Conservation (phyloP, 1,139 yeast genomes). For the Blastobotrys aristatus region DNA sequence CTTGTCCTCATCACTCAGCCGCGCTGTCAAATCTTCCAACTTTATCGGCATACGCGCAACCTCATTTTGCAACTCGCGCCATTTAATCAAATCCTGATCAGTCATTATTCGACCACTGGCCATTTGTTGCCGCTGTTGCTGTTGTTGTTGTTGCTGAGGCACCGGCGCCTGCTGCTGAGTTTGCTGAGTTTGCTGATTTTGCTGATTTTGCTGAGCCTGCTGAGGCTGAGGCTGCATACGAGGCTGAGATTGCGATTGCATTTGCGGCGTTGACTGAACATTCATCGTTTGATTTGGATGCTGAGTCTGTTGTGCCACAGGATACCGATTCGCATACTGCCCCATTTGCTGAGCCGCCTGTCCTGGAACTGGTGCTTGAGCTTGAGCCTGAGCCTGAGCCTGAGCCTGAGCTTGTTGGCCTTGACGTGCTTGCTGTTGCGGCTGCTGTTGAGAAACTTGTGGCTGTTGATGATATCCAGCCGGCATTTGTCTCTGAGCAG, state of each 20-base stretch:
- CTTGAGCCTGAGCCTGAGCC: too few relatives aligned
- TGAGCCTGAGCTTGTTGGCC: constrained; percentile 9
- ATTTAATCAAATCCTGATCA: constrained; percentile 48
- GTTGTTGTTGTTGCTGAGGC: constrained; percentile 22
- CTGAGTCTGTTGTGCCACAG: constrained; percentile 1
- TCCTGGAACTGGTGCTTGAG: too few relatives aligned
- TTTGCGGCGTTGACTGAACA: constrained; percentile 11
- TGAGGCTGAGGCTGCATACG: constrained; percentile 14
- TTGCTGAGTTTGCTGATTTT: constrained; percentile 12
- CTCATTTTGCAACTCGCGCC: constrained; percentile 62
- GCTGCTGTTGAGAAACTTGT: constrained; percentile 21
- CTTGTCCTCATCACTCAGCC: constrained; percentile 60
- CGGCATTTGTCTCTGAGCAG: constrained; percentile 3
- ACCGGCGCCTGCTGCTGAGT: constrained; percentile 13
- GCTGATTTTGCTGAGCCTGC: constrained; percentile 16
- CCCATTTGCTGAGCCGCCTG: constrained; percentile 9
- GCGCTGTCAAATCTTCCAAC: constrained; percentile 58
- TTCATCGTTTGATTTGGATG: not conserved
- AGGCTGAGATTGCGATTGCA: constrained; percentile 14
- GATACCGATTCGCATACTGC: not conserved
- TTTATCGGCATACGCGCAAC: constrained; percentile 63
- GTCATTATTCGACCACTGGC: constrained; percentile 19
- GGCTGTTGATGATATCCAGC: constrained; percentile 20
- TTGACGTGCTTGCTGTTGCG: constrained; percentile 16
- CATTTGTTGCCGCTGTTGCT: constrained; percentile 18